phyloP scores from a whole-genome alignment of 805 yeast species.

The Kregervanrija delftensis region DNA sequence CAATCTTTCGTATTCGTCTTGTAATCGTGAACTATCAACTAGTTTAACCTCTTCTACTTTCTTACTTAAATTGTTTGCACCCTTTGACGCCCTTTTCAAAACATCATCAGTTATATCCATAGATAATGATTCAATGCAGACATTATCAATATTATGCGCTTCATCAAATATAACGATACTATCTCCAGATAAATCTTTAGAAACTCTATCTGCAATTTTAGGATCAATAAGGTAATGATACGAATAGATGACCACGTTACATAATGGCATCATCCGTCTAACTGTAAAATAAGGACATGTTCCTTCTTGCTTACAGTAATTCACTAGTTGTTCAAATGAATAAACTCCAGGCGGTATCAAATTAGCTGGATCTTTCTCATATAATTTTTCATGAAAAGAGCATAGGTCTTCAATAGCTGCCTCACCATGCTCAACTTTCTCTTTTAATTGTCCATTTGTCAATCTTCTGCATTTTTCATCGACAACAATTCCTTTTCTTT shows the following conservation, averaged over 20 bases:
- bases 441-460: conserved; percentile 85
- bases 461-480: conserved; percentile 94
- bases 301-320: conserved; percentile 69
- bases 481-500: conserved; percentile 84
- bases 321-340: conserved; percentile 78
- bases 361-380: conserved; percentile 81
- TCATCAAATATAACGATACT: conserved; percentile 94
- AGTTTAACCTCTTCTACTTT: conserved; percentile 82
- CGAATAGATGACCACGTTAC: conserved; percentile 92
- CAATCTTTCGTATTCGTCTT: conserved; percentile 83
- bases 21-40: conserved; percentile 75
- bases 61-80: conserved; percentile 70
- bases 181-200: conserved; percentile 85
- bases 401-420: conserved; percentile 59
- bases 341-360: conserved; percentile 89
- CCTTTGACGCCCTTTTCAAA: conserved; percentile 76
- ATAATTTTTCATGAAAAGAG: conserved; percentile 83
- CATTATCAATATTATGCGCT: conserved; percentile 98
- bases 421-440: conserved; percentile 52
- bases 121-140: conserved; percentile 92
- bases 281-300: conserved; percentile 97
- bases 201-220: conserved; percentile 92
- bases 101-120: conserved; percentile 89
- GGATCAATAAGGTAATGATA: conserved; percentile 96
- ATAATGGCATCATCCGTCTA: conserved; percentile 92